Evolutionary conservation across 148 eudicot genomes (phyloP).

Genomic region (Agrostemma githago): DNA sequence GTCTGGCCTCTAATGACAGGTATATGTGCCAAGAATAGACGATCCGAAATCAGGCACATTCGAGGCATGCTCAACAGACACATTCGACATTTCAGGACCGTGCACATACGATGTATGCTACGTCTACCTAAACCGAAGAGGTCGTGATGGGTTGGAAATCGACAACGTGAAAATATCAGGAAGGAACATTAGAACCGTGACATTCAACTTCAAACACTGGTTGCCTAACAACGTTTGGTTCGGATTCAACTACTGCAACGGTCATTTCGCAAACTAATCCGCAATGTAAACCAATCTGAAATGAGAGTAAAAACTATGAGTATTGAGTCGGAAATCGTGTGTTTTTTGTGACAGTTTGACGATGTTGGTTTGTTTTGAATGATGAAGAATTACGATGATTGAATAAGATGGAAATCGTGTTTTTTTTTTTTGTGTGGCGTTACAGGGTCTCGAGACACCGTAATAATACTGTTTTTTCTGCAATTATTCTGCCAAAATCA

Average conservation of each 20-base stretch:
- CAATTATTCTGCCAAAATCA: no score
- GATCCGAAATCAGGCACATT: constrained; percentile 42
- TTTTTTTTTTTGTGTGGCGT: no score
- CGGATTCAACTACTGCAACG: constrained; percentile 42
- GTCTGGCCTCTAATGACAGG: constrained; percentile 25
- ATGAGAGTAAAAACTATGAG: constrained; percentile 14
- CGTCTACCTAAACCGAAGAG: constrained; percentile 40
- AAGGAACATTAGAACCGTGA: constrained; percentile 30
- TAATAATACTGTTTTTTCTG: no score
- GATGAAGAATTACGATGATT: no score
- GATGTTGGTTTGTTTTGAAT: neutral
- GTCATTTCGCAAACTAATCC: constrained; percentile 28
- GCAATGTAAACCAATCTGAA: constrained; percentile 32
- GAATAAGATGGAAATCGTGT: no score
- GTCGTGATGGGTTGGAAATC: constrained; percentile 48
- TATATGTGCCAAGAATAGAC: constrained; percentile 48
- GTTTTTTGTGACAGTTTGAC: neutral
- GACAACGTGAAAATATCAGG: constrained; percentile 38
- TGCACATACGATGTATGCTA: constrained; percentile 48
- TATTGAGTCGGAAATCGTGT: constrained; percentile 7
- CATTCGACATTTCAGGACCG: constrained; percentile 43
- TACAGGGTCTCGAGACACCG: no score
- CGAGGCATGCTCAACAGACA: constrained; percentile 57
- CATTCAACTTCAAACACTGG: constrained; percentile 37
- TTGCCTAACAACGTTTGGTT: constrained; percentile 42